These are phyloP conservation scores for Eucalyptus marginata DNA, from an alignment of 345 rosid genomes.

Conservation along the genomic window DNA sequence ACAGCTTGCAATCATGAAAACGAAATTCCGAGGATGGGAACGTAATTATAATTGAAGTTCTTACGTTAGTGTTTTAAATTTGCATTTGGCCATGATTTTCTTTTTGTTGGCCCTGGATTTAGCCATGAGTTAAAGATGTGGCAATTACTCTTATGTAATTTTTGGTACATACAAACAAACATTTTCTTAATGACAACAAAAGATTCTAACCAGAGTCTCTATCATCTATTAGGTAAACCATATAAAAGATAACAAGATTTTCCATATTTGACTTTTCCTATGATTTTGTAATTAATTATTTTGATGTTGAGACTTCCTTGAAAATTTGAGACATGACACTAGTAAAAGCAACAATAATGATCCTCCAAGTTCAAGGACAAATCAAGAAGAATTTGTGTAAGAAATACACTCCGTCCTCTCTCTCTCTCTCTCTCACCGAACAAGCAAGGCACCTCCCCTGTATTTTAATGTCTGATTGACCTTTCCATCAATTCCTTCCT, in stretches of 20 bases:
- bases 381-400: not conserved
- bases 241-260: not conserved
- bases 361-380: not conserved
- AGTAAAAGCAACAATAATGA: not conserved
- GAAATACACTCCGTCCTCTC: not conserved
- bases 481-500: not conserved
- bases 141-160: not conserved
- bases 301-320: not conserved
- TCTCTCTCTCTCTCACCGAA: not conserved
- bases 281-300: not conserved
- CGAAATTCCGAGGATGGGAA: not conserved
- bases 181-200: not conserved
- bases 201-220: not conserved
- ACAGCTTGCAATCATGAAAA: not conserved
- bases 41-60: not conserved
- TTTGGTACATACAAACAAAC: not conserved
- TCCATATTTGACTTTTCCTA: not conserved
- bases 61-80: not conserved
- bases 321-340: not conserved
- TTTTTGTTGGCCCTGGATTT: not conserved
- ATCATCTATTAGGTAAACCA: not conserved
- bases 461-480: not conserved
- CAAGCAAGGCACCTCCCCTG: not conserved
- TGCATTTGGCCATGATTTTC: not conserved
- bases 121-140: rapidly evolving